Percentiles rank a stretch among this genome's conserved stretches.
These are phyloP conservation scores for Yamadazyma dendronema DNA, from an alignment of 1,139 yeast genomes.

Conservation along the genomic window DNA sequence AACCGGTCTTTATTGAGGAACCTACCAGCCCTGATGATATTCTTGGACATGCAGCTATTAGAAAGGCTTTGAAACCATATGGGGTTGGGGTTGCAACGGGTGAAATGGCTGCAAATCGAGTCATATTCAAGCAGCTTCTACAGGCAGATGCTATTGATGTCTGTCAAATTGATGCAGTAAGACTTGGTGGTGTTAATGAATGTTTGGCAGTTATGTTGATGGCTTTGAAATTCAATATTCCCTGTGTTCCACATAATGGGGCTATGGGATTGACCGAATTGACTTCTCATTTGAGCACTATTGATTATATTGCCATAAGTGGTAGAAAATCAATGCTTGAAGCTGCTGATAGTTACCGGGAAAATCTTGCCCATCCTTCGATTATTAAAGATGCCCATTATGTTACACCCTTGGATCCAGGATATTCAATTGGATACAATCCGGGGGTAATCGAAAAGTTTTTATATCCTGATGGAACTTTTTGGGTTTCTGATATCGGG, in stretches of 20 bases:
- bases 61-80: constrained; percentile 30
- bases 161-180: constrained; percentile 36
- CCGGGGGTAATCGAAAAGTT: constrained; percentile 27
- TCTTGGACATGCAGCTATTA: constrained; percentile 33
- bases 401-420: constrained; percentile 34
- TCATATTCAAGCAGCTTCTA: constrained; percentile 35
- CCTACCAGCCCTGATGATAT: constrained; percentile 41
- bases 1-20: constrained; percentile 40
- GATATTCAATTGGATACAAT: constrained; percentile 34
- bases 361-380: constrained; percentile 25
- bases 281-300: constrained; percentile 37
- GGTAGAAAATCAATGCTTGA: constrained; percentile 22
- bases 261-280: constrained; percentile 41
- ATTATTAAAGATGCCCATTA: constrained; percentile 30
- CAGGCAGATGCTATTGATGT: constrained; percentile 34
- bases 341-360: constrained; percentile 19
- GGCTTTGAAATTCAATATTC: constrained; percentile 34
- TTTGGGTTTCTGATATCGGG: constrained; percentile 27
- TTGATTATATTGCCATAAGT: constrained; percentile 32
- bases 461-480: constrained; percentile 31
- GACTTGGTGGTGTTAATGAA: constrained; percentile 39
- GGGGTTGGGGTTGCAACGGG: constrained; percentile 41
- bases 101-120: constrained; percentile 40
- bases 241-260: constrained; percentile 40
- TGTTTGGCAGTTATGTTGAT: constrained; percentile 34